These are phyloP conservation scores for Jacaranda copaia DNA, from an alignment of 257 asterid genomes.

Conservation along the genomic window DNA sequence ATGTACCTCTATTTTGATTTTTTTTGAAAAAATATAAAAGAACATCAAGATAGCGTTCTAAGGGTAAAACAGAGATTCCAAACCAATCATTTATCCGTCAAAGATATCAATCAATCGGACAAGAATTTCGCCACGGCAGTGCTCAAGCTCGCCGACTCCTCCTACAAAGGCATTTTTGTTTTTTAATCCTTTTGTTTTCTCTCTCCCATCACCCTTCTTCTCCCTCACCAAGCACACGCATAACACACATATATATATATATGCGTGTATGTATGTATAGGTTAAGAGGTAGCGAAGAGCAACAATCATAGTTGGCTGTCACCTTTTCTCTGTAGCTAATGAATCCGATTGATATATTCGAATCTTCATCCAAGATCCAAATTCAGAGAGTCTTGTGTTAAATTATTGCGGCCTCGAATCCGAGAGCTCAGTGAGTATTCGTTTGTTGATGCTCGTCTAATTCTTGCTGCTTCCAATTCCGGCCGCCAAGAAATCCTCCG, in stretches of 20 bases:
- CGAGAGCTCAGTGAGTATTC: constrained; percentile 19
- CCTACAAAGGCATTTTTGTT: not conserved
- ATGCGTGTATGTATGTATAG: not conserved
- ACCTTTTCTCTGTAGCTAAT: constrained; percentile 8
- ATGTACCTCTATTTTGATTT: too few species aligned
- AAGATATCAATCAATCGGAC: not conserved
- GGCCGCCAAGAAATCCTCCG: constrained; percentile 31
- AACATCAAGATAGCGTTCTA: too few species aligned
- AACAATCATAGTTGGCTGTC: constrained; percentile 13
- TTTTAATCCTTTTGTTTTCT: not conserved
- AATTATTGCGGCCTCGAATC: constrained; percentile 26
- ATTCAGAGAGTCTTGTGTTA: constrained; percentile 17
- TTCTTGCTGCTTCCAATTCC: constrained; percentile 22
- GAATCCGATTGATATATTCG: constrained; percentile 12
- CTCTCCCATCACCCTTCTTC: constrained; percentile 5
- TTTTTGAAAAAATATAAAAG: too few species aligned
- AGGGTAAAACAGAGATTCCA: not conserved
- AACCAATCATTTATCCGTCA: not conserved
- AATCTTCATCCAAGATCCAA: constrained; percentile 38
- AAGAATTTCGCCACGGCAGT: not conserved
- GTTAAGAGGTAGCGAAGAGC: not conserved
- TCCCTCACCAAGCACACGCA: constrained; percentile 5
- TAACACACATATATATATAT: not conserved
- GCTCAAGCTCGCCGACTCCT: not conserved
- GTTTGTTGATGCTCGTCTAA: constrained; percentile 51